A percentile compares a stretch with the other conserved stretches of the same genome.
phyloP scores from a whole-genome alignment of 352 stramenopile genomes.

The Peronospora farinosa region DNA sequence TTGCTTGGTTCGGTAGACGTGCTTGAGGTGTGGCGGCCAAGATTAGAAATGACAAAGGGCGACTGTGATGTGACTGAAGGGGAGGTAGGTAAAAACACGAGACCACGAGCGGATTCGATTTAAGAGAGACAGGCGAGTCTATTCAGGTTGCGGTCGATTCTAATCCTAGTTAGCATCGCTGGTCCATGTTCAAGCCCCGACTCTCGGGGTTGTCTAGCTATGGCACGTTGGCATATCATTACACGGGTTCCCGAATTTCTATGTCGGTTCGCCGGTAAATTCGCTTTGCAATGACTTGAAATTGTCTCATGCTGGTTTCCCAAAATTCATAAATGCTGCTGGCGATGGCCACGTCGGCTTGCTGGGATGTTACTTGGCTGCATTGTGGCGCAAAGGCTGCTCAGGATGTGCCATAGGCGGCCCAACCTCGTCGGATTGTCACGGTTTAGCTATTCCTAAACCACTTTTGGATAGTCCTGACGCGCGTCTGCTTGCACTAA shows the following conservation, averaged over 20 bases:
- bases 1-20: too few species aligned
- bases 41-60: too few species aligned
- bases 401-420: not conserved
- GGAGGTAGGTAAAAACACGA: too few species aligned
- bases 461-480: not conserved
- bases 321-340: not conserved
- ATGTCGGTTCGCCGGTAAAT: not conserved
- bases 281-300: not conserved
- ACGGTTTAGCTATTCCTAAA: not conserved
- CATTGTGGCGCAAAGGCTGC: not conserved
- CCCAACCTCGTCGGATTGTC: not conserved
- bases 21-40: too few species aligned
- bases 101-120: not conserved
- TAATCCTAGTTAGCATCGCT: conserved; percentile 3
- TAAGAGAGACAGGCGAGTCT: not conserved
- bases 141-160: not conserved
- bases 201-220: not conserved
- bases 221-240: not conserved
- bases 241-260: not conserved
- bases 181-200: not conserved
- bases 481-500: not conserved
- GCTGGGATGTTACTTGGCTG: not conserved
- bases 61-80: too few species aligned
- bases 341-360: not conserved
- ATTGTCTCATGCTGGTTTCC: not conserved